Evolutionary conservation across 2,329 filamentous ascomycete species (phyloP).

Genomic region (Sclerotinia glacialis): DNA sequence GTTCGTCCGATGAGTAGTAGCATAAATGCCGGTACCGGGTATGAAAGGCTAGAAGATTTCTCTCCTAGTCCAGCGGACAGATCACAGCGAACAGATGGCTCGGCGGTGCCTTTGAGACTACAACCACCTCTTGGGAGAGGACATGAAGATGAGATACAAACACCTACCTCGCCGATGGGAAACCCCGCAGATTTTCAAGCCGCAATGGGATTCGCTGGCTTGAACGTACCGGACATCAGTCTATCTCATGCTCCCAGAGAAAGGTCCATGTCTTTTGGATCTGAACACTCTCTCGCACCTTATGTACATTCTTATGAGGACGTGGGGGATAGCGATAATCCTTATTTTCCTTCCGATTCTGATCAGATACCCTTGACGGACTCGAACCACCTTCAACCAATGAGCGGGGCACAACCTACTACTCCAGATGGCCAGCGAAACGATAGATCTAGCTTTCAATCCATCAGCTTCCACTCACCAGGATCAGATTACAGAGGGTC

Average conservation of each 20-base stretch:
- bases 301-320: conserved; percentile 29
- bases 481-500: conserved; percentile 43
- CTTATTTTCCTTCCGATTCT: conserved; percentile 47
- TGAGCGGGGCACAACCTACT: conserved; percentile 46
- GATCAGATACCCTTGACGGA: conserved; percentile 61
- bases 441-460: conserved; percentile 53
- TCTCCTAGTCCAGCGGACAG: conserved; percentile 35
- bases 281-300: conserved; percentile 27
- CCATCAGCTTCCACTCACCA: conserved; percentile 49
- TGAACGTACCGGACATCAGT: conserved; percentile 38
- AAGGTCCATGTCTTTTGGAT: conserved; percentile 32
- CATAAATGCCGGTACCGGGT: conserved; percentile 29
- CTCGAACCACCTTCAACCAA: conserved; percentile 53
- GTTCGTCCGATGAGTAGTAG: conserved; percentile 35
- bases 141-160: conserved; percentile 28
- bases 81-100: conserved; percentile 22
- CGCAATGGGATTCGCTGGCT: conserved; percentile 40
- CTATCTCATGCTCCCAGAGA: conserved; percentile 34
- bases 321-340: conserved; percentile 28
- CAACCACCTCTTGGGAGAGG: conserved; percentile 10
- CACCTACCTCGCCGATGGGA: conserved; percentile 35
- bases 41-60: conserved; percentile 37
- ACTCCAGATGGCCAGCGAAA: conserved; percentile 45
- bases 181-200: conserved; percentile 38
- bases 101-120: conserved; percentile 23